Evolutionary conservation across 1,139 yeast genomes (phyloP), one percentile per base, ranked within the genome.

Genomic region (Debaryomycetaceae sp.): DNA sequence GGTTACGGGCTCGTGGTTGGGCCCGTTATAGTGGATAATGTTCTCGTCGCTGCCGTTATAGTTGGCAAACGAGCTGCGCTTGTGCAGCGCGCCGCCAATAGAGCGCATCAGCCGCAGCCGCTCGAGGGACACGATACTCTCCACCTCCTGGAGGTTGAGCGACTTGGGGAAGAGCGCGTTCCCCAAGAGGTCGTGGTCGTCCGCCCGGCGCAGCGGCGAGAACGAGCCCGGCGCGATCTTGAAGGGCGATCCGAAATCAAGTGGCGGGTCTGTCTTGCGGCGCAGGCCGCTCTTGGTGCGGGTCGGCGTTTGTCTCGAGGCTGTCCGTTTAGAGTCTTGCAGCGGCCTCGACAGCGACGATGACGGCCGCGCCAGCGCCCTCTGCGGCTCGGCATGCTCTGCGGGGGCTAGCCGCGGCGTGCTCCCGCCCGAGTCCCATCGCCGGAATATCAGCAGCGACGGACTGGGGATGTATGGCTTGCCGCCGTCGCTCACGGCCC

Each of bases 81-180:
- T 62, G 24, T 39, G 37, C 16, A 39, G 36, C 27, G 32, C 33
- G 27, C 56, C 55, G 41, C 41, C 58, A 8, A 65, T 51, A 1
- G 78, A 72, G 37, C 55, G 60, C 52, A 72, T 56, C 3, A 86
- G 77, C 37, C 83, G 58, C 13, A 79, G 70, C 37, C 87, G 63
- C 47, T 80, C 93, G 27, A 80, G 46, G 4, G 83, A 71, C 1
- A 77, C 77, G 35, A 80, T 80, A 28, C 81, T 74, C 40, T 77
- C 83, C 12, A 80, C 82, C 47, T 80, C 93, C 32, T 68, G 73
- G 0, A 70, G 61, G 37, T 67, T 76, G 26, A 80, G 57, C 3
- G 73, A 68, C 44, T 76, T 79, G 1, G 92, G 93, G 47, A 80
- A 80, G 25, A 79, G 53, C 0, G 76, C 71, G 34, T 78, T 87